phyloP scores from a whole-genome alignment of 2,329 filamentous ascomycete genomes.

The Dactylellina haptotyla region DNA sequence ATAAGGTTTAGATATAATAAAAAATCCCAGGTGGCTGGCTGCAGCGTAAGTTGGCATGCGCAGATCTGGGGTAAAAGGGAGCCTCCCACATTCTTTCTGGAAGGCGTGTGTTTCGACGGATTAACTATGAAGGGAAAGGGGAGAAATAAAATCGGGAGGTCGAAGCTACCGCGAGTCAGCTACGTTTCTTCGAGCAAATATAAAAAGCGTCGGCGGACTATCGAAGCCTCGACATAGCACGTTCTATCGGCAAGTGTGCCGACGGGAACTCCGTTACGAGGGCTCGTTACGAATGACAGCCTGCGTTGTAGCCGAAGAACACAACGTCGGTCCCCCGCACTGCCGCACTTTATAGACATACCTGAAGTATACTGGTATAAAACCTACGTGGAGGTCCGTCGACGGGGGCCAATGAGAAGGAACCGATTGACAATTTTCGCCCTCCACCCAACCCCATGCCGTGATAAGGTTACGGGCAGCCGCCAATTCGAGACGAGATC shows the following conservation, averaged over 20 bases:
- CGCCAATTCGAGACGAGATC: slow-evolving; percentile 44
- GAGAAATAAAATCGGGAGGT: background rate
- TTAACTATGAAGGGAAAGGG: background rate
- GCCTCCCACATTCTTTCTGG: slow-evolving; percentile 8
- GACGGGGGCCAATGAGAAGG: slow-evolving; percentile 30
- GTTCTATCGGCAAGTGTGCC: background rate
- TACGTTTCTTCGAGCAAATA: too few species aligned
- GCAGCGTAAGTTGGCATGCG: slow-evolving; percentile 8
- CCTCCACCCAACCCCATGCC: background rate
- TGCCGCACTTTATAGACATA: slow-evolving; percentile 40
- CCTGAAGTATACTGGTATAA: too few species aligned
- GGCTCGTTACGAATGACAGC: slow-evolving; percentile 22
- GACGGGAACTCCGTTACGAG: slow-evolving; percentile 19
- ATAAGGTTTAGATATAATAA: background rate
- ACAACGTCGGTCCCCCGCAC: background rate
- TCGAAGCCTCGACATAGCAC: background rate
- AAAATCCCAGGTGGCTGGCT: slow-evolving; percentile 19
- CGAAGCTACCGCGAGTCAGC: background rate
- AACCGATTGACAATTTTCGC: slow-evolving; percentile 33
- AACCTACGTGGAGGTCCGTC: too few species aligned
- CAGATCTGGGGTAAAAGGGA: slow-evolving; percentile 37
- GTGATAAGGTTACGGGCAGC: slow-evolving; percentile 35
- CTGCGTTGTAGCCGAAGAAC: slow-evolving; percentile 16
- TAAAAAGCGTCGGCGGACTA: background rate
- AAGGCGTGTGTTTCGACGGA: background rate